Evolutionary conservation across 805 yeast genomes (phyloP).

Genomic region (Metschnikowia noctiluminum): DNA sequence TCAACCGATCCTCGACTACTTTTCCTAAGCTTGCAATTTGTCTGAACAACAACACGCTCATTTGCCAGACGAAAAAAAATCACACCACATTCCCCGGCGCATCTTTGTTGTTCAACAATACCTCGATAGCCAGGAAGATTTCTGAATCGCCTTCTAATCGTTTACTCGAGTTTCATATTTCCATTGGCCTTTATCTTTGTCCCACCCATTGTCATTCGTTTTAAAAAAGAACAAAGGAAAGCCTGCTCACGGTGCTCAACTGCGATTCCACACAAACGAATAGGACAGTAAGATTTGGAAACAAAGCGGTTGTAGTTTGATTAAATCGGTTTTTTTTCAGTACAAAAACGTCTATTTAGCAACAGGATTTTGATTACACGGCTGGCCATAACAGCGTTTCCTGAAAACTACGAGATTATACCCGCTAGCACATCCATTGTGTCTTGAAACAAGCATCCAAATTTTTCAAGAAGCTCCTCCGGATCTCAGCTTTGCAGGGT

Average conservation of each 20-base stretch:
- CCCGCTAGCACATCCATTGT: no score
- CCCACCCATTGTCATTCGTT: slow-evolving; percentile 6
- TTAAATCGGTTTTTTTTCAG: no score
- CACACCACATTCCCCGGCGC: neutral
- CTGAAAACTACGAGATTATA: no score
- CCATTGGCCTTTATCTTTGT: neutral
- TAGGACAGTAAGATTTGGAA: neutral
- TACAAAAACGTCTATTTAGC: no score
- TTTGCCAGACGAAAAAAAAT: neutral
- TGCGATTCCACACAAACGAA: neutral
- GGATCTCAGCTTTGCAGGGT: no score
- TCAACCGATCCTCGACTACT: neutral
- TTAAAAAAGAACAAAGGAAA: neutral
- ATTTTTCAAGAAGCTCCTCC: neutral
- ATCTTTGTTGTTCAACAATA: no score
- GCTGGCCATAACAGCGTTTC: no score
- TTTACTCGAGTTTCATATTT: neutral
- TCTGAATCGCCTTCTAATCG: neutral
- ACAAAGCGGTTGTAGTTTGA: neutral
- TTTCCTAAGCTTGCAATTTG: neutral
- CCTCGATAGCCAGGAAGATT: no score
- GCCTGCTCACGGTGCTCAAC: neutral
- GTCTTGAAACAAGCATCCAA: neutral
- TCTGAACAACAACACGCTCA: neutral
- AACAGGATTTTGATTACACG: no score